Conservation (phyloP, 805 yeast species). For the Ogataea methanolica region DNA sequence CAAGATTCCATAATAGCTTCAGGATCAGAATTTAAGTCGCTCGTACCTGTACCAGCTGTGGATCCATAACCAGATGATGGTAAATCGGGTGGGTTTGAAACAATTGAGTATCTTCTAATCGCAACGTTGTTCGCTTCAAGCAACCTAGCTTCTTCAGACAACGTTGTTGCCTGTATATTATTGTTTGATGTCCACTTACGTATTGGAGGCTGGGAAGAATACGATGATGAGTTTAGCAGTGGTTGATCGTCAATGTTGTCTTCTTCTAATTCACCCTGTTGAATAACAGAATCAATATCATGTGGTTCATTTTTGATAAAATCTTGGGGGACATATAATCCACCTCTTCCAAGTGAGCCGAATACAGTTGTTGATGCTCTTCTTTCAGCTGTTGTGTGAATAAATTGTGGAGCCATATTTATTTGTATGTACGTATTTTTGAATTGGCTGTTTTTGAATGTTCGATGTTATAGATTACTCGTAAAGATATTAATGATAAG, state of each 20-base stretch:
- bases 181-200: constrained; percentile 4
- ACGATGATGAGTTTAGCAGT: neutral
- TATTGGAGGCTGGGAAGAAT: neutral
- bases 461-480: too few relatives aligned
- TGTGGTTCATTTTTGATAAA: constrained; percentile 29
- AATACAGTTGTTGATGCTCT: constrained; percentile 45
- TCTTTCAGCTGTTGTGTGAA: constrained; percentile 41
- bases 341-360: constrained; percentile 49
- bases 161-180: neutral
- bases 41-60: neutral
- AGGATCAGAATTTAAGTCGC: constrained; percentile 13
- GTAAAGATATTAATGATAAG: too few relatives aligned
- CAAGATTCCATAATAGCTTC: constrained; percentile 27
- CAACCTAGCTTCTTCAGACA: constrained; percentile 27
- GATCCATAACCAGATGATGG: constrained; percentile 5
- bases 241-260: constrained; percentile 1
- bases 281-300: constrained; percentile 21
- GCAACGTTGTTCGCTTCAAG: constrained; percentile 25
- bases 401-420: constrained; percentile 31
- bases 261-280: constrained; percentile 13
- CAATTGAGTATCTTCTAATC: constrained; percentile 16
- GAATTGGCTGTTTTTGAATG: too few relatives aligned
- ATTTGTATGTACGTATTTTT: neutral
- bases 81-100: neutral
- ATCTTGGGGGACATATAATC: constrained; percentile 48